These are phyloP conservation scores for Aspergillus hancockii DNA, from an alignment of 495 filamentous ascomycete genomes.

Conservation along the genomic window DNA sequence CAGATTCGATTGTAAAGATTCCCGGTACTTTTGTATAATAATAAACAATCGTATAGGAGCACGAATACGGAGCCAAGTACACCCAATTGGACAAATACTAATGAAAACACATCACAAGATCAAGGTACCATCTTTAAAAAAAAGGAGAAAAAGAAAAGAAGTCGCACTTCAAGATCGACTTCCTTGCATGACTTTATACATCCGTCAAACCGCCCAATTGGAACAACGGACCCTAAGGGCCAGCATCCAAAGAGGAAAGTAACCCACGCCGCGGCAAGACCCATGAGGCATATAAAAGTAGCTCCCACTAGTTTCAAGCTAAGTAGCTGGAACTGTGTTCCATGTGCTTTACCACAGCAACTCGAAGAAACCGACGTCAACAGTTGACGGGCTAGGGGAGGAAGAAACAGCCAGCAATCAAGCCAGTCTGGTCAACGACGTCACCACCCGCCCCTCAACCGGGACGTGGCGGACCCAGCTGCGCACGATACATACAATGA, in stretches of 20 bases:
- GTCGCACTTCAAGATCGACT: not conserved
- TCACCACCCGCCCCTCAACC: conserved; percentile 24
- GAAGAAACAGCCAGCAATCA: not conserved
- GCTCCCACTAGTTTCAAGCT: too few species aligned
- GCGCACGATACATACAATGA: not conserved
- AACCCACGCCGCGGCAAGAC: not conserved
- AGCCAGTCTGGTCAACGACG: conserved; percentile 25
- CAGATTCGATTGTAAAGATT: too few species aligned
- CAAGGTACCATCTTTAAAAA: not conserved
- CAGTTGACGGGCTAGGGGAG: not conserved
- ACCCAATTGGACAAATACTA: not conserved
- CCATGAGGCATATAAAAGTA: not conserved
- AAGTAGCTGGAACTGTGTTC: not conserved
- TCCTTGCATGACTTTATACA: not conserved
- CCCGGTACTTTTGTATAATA: not conserved
- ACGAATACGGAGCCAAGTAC: not conserved
- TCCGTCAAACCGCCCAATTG: not conserved
- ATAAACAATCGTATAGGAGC: not conserved
- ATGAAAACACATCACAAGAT: not conserved
- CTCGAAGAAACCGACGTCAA: not conserved
- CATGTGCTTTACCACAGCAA: not conserved
- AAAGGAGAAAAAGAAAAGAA: not conserved
- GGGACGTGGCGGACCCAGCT: conserved; percentile 2
- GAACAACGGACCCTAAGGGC: not conserved
- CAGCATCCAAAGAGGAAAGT: conserved; percentile 1